Evolutionary conservation across 768 basidiomycete species (phyloP).

Genomic region (Podaxis sp.): DNA sequence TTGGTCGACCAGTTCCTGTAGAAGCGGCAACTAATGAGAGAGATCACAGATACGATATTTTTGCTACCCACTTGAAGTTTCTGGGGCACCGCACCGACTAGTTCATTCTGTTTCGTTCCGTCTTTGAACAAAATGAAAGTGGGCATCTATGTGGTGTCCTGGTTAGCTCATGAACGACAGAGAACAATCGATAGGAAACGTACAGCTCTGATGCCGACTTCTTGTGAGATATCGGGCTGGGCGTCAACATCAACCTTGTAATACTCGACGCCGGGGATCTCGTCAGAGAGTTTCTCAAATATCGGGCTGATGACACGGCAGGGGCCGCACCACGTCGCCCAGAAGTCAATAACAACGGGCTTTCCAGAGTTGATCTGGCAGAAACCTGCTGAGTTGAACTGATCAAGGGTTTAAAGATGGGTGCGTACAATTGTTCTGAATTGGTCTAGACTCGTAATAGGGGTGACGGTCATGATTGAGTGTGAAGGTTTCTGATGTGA

Average conservation of each 20-base stretch:
- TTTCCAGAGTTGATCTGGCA: slow-evolving; percentile 43
- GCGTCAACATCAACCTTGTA: slow-evolving; percentile 76
- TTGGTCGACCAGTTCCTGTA: not conserved
- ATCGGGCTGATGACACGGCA: slow-evolving; percentile 63
- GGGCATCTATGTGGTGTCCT: slow-evolving; percentile 30
- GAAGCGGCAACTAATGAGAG: not conserved
- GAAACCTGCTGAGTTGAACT: not conserved
- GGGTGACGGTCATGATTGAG: slow-evolving; percentile 10
- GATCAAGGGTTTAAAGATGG: not conserved
- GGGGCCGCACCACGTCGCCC: slow-evolving; percentile 76
- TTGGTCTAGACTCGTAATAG: slow-evolving; percentile 7
- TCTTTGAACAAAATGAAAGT: slow-evolving; percentile 35
- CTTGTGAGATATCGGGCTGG: slow-evolving; percentile 45
- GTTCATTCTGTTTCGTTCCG: slow-evolving; percentile 27
- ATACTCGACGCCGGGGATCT: slow-evolving; percentile 38
- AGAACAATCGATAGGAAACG: slow-evolving; percentile 19
- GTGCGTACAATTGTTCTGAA: slow-evolving; percentile 12
- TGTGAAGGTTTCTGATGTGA: not conserved
- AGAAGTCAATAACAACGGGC: slow-evolving; percentile 61
- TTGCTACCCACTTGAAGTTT: slow-evolving; percentile 33
- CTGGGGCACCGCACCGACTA: slow-evolving; percentile 46
- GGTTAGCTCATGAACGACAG: not conserved
- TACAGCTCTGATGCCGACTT: slow-evolving; percentile 61
- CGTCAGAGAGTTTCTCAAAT: slow-evolving; percentile 51
- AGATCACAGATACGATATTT: not conserved